Conservation (phyloP, 176 grass and related monocot genomes). For the Metroxylon sagu region DNA sequence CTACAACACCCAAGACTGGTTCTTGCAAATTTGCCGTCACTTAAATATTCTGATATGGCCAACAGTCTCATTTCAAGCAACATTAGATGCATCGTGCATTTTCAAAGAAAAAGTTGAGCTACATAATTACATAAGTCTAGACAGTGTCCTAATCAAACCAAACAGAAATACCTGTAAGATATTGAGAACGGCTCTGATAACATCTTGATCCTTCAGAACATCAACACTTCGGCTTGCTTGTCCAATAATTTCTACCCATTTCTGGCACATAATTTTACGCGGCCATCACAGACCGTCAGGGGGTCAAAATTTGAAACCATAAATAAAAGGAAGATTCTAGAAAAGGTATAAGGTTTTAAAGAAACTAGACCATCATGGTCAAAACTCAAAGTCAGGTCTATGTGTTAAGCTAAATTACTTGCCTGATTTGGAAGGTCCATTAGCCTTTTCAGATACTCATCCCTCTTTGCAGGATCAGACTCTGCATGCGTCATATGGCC, state of each 20-base stretch:
- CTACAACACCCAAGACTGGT: no score
- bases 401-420: neutral
- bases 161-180: conserved; percentile 70
- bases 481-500: conserved; percentile 99
- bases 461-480: conserved; percentile 81
- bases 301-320: neutral
- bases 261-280: conserved; percentile 37
- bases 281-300: conserved; percentile 12
- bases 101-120: no score
- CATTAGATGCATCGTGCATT: no score
- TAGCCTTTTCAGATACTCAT: conserved; percentile 95
- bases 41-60: no score
- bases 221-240: conserved; percentile 93
- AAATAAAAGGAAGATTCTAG: no score
- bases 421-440: conserved; percentile 99
- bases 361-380: no score
- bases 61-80: no score
- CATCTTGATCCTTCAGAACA: conserved; percentile 93
- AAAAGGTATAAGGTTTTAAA: no score
- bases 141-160: no score
- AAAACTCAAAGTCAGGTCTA: no score
- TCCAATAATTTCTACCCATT: conserved; percentile 99
- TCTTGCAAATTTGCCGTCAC: no score
- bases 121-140: no score
- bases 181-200: conserved; percentile 96